These are phyloP conservation scores for Hymenotorrendiella dingleyae DNA, from an alignment of 2,329 filamentous ascomycete genomes.

Conservation along the genomic window DNA sequence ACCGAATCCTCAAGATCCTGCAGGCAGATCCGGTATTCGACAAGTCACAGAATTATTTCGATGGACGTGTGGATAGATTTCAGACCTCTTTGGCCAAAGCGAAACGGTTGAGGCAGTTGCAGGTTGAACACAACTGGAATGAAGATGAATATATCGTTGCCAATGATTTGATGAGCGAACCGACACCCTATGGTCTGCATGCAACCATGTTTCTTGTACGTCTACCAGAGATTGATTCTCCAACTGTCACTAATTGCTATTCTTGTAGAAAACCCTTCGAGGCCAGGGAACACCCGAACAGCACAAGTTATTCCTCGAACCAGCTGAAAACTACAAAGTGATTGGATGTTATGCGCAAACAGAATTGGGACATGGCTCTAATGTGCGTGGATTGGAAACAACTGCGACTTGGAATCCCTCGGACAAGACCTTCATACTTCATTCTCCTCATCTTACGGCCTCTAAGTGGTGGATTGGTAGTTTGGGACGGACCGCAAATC, in stretches of 20 bases:
- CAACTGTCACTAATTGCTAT: not conserved
- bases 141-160: slow-evolving; percentile 58
- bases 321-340: slow-evolving; percentile 61
- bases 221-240: slow-evolving; percentile 8
- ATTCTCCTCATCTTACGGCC: slow-evolving; percentile 67
- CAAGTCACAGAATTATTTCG: slow-evolving; percentile 73
- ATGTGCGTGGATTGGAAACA: slow-evolving; percentile 54
- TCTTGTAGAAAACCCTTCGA: slow-evolving; percentile 53
- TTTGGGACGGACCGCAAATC: slow-evolving; percentile 67
- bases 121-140: slow-evolving; percentile 61
- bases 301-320: slow-evolving; percentile 65
- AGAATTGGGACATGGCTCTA: slow-evolving; percentile 72
- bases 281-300: slow-evolving; percentile 71
- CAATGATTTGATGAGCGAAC: slow-evolving; percentile 65
- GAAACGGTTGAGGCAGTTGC: slow-evolving; percentile 63
- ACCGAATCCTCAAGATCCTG: slow-evolving; percentile 57
- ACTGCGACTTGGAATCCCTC: slow-evolving; percentile 59
- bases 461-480: slow-evolving; percentile 86
- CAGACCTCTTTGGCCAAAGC: slow-evolving; percentile 63
- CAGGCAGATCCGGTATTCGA: slow-evolving; percentile 66
- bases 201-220: slow-evolving; percentile 61
- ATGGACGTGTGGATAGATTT: slow-evolving; percentile 62
- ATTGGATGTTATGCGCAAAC: slow-evolving; percentile 80
- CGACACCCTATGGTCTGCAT: slow-evolving; percentile 68
- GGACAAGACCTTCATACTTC: slow-evolving; percentile 69